Evolutionary conservation across 73 alveolate genomes (phyloP).

Genomic region (Chromera velia): DNA sequence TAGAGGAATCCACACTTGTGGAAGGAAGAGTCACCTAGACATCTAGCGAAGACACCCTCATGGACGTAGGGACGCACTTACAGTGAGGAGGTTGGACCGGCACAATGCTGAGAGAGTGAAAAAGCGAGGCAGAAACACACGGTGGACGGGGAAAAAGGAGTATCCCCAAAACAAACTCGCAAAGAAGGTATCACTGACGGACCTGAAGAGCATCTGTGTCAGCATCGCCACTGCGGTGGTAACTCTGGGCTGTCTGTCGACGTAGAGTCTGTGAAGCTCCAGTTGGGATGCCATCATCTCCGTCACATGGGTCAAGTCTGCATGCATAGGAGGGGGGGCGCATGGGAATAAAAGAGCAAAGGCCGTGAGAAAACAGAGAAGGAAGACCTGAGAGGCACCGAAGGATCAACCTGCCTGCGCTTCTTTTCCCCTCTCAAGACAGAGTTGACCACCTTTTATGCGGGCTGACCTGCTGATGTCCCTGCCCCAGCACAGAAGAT

Average conservation of each 20-base stretch:
- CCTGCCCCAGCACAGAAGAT: slow-evolving; percentile 98
- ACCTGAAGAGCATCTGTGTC: slow-evolving; percentile 75
- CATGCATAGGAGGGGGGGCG: neutral
- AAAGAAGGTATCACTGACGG: too few relatives aligned
- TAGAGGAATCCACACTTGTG: too few relatives aligned
- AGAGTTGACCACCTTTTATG: slow-evolving; percentile 55
- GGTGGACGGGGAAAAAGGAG: too few relatives aligned
- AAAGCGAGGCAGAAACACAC: too few relatives aligned
- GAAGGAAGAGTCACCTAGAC: too few relatives aligned
- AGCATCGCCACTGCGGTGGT: slow-evolving; percentile 79
- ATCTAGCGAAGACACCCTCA: too few relatives aligned
- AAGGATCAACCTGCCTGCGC: slow-evolving; percentile 14
- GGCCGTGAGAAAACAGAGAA: neutral
- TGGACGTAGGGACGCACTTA: too few relatives aligned
- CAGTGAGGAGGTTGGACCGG: too few relatives aligned
- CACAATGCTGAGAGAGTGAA: too few relatives aligned
- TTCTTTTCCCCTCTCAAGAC: neutral
- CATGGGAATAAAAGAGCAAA: neutral
- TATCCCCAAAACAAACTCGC: too few relatives aligned
- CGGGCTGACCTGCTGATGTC: slow-evolving; percentile 95
- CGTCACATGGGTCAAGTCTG: neutral
- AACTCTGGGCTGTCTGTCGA: slow-evolving; percentile 85
- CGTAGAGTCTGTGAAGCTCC: too few relatives aligned
- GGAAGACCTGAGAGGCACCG: neutral
- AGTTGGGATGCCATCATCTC: slow-evolving; percentile 36